Conservation (phyloP, 1,139 yeast species). For the Yamadazyma friedrichii region DNA sequence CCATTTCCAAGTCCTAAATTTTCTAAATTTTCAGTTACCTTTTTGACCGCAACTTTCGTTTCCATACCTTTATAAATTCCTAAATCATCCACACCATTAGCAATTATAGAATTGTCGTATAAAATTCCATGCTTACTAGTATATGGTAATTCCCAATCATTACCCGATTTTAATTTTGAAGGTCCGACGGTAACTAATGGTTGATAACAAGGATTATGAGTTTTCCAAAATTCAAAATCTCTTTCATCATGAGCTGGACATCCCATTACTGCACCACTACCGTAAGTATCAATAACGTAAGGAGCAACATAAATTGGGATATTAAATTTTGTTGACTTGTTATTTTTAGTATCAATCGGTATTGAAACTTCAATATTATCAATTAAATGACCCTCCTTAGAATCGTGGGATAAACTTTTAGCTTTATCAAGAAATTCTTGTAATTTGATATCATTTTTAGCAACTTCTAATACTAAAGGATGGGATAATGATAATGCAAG, state of each 20-base stretch:
- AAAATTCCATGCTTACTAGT: slow-evolving; percentile 53
- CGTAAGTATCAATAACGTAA: slow-evolving; percentile 79
- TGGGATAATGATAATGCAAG: slow-evolving; percentile 76
- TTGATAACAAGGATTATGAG: slow-evolving; percentile 50
- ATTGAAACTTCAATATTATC: slow-evolving; percentile 44
- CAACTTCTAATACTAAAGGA: slow-evolving; percentile 47
- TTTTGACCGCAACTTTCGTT: slow-evolving; percentile 49
- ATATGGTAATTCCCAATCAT: slow-evolving; percentile 35
- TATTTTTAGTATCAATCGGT: slow-evolving; percentile 51
- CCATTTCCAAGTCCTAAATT: slow-evolving; percentile 39
- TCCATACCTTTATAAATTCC: slow-evolving; percentile 53
- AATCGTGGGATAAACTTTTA: slow-evolving; percentile 37
- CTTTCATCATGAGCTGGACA: slow-evolving; percentile 92
- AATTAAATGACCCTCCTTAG: slow-evolving; percentile 62
- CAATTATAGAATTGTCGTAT: slow-evolving; percentile 30
- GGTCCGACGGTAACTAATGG: slow-evolving; percentile 49
- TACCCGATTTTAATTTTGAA: not conserved
- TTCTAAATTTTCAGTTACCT: slow-evolving; percentile 45
- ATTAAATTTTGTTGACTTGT: slow-evolving; percentile 15
- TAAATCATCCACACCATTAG: slow-evolving; percentile 32
- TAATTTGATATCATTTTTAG: slow-evolving; percentile 40
- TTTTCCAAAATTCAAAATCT: slow-evolving; percentile 76
- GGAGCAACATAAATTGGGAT: slow-evolving; percentile 89
- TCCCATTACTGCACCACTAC: slow-evolving; percentile 96
- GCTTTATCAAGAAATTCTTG: slow-evolving; percentile 41